Evolutionary conservation across 371 early-diverging fungal species (phyloP).

Genomic region (Mortierella sp.): DNA sequence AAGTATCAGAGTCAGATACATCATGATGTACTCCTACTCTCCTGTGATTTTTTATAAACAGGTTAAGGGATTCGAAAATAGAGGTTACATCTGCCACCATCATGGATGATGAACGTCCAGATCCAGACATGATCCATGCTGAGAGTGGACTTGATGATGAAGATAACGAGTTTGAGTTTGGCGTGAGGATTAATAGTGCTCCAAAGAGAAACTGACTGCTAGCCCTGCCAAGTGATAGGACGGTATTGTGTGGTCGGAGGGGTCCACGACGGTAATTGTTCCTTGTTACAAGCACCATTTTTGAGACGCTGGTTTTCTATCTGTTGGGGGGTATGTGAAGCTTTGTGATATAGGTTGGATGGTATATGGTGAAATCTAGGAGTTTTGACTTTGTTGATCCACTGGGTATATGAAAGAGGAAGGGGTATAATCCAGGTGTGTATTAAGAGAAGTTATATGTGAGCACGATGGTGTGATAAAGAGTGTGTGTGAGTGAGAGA

Average conservation of each 20-base stretch:
- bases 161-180: no score
- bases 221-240: conserved; percentile 18
- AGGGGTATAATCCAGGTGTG: not conserved
- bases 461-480: no score
- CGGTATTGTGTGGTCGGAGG: not conserved
- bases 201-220: conserved; percentile 29
- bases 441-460: no score
- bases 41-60: conserved; percentile 13
- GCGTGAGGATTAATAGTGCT: conserved; percentile 30
- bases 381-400: no score
- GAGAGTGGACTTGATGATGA: not conserved
- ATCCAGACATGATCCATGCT: conserved; percentile 9
- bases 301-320: no score
- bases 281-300: not conserved
- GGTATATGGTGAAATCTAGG: no score
- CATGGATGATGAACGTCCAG: conserved; percentile 13
- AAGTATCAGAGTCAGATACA: not conserved
- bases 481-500: not conserved
- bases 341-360: not conserved
- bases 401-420: not conserved
- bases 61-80: conserved; percentile 24
- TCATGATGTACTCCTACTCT: not conserved
- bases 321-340: no score
- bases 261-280: not conserved
- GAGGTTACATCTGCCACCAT: conserved; percentile 30